A percentile compares a stretch with the other conserved stretches of the same genome.
Conservation (phyloP, 2,329 filamentous ascomycete genomes). For the Hymenoscyphus repandus region DNA sequence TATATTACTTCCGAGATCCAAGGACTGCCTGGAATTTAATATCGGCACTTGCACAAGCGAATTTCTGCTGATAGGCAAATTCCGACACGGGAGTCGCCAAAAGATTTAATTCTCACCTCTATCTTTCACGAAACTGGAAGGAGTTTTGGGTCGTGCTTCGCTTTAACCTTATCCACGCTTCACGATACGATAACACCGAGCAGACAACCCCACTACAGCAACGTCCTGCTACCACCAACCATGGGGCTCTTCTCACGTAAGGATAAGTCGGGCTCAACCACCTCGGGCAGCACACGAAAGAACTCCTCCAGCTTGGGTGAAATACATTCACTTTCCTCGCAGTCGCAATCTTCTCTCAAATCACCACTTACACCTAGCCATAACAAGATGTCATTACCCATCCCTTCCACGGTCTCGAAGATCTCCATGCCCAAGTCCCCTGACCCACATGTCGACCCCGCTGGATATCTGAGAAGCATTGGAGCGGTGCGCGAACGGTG, state of each 20-base stretch:
- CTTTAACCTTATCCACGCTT: not conserved
- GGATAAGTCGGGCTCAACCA: constrained; percentile 22
- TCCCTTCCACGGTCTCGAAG: constrained; percentile 54
- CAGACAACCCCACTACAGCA: not conserved
- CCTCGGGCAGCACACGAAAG: constrained; percentile 19
- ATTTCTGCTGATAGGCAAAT: too few relatives aligned
- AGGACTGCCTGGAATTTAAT: too few relatives aligned
- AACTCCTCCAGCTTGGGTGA: constrained; percentile 24
- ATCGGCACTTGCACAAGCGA: too few relatives aligned
- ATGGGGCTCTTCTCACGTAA: constrained; percentile 31
- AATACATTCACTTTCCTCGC: constrained; percentile 23
- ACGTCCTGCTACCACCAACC: not conserved
- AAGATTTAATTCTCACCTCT: not conserved
- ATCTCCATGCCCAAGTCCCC: constrained; percentile 78
- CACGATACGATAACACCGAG: constrained; percentile 1
- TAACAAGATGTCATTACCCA: constrained; percentile 24
- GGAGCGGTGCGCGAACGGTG: constrained; percentile 76
- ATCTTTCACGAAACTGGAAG: too few relatives aligned
- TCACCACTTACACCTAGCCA: constrained; percentile 25
- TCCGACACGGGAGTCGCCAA: too few relatives aligned
- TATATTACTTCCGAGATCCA: too few relatives aligned
- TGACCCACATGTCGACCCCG: constrained; percentile 82
- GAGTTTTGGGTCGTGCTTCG: not conserved
- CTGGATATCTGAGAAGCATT: constrained; percentile 85
- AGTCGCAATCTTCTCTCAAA: constrained; percentile 23